Evolutionary conservation across 208 protist species (phyloP).

Genomic region (Giardia muris): DNA sequence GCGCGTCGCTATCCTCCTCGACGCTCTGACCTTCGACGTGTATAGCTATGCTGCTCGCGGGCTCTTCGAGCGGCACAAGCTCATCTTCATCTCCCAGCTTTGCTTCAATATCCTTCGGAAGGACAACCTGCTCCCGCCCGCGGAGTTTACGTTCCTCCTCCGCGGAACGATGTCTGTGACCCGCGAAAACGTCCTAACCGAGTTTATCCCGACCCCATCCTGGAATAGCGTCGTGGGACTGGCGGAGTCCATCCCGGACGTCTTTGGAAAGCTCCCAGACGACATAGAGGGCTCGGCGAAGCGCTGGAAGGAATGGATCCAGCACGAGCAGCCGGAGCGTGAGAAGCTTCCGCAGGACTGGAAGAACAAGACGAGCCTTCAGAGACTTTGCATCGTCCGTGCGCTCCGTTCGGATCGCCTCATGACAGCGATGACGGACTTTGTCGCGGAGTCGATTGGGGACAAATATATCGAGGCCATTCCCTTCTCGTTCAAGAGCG

Average conservation of each 20-base stretch:
- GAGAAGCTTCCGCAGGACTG: constrained; percentile 57
- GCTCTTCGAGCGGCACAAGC: constrained; percentile 90
- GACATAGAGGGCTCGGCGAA: constrained; percentile 55
- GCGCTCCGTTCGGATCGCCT: constrained; percentile 77
- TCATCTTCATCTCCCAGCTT: constrained; percentile 83
- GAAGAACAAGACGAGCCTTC: constrained; percentile 73
- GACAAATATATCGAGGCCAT: constrained; percentile 65
- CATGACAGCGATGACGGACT: constrained; percentile 67
- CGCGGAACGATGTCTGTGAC: constrained; percentile 45
- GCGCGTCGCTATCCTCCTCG: constrained; percentile 68
- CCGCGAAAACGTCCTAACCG: constrained; percentile 45
- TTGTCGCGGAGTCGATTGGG: constrained; percentile 71
- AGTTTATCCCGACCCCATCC: constrained; percentile 47
- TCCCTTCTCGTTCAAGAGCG: constrained; percentile 68
- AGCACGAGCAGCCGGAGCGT: constrained; percentile 54
- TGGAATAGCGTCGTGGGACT: constrained; percentile 49
- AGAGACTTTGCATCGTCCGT: constrained; percentile 74
- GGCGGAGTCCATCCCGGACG: constrained; percentile 42
- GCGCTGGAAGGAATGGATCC: constrained; percentile 55
- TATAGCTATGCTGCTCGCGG: constrained; percentile 57
- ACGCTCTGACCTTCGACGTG: constrained; percentile 65
- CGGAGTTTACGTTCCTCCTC: constrained; percentile 76
- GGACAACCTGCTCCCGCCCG: constrained; percentile 53
- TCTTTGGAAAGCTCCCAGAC: constrained; percentile 48
- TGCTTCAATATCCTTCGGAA: constrained; percentile 66